These are phyloP conservation scores for Heimioporus sp. DNA, from an alignment of 768 basidiomycete genomes.

Conservation along the genomic window DNA sequence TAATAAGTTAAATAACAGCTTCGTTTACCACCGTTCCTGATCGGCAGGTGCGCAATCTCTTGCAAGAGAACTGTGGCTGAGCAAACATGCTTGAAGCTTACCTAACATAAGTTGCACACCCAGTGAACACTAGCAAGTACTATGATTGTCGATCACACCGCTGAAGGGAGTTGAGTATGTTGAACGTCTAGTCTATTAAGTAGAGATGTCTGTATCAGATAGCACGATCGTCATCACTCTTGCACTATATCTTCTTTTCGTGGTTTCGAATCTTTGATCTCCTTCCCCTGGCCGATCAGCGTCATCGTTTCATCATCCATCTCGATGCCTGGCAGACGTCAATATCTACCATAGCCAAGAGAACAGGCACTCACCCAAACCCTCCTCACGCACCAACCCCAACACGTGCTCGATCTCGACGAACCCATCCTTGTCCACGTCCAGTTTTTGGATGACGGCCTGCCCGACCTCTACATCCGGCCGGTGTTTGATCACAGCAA, in stretches of 20 bases:
- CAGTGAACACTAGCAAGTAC: too few species aligned
- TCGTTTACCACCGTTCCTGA: too few species aligned
- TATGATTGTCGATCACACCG: too few species aligned
- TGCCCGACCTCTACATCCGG: conserved; percentile 89
- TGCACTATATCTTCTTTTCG: conserved; percentile 96
- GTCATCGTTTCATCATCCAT: conserved; percentile 83
- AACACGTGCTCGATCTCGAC: conserved; percentile 95
- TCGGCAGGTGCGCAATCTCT: too few species aligned
- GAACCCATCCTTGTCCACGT: conserved; percentile 94
- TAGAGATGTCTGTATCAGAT: conserved; percentile 7
- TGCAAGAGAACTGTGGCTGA: too few species aligned
- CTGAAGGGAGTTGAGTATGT: neutral
- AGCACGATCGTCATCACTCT: conserved; percentile 41
- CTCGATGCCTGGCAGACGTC: conserved; percentile 58
- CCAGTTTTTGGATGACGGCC: conserved; percentile 87
- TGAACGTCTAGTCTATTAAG: conserved; percentile 10
- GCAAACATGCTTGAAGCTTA: too few species aligned
- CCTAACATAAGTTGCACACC: too few species aligned
- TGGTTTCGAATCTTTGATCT: conserved; percentile 76
- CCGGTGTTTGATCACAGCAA: conserved; percentile 90
- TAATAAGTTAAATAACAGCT: too few species aligned
- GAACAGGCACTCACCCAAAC: conserved; percentile 53
- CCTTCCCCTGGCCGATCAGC: conserved; percentile 79
- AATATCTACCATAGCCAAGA: conserved; percentile 3
- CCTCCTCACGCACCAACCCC: conserved; percentile 84